Evolutionary conservation across 768 basidiomycete genomes (phyloP).

Genomic region (Boletales sp.): DNA sequence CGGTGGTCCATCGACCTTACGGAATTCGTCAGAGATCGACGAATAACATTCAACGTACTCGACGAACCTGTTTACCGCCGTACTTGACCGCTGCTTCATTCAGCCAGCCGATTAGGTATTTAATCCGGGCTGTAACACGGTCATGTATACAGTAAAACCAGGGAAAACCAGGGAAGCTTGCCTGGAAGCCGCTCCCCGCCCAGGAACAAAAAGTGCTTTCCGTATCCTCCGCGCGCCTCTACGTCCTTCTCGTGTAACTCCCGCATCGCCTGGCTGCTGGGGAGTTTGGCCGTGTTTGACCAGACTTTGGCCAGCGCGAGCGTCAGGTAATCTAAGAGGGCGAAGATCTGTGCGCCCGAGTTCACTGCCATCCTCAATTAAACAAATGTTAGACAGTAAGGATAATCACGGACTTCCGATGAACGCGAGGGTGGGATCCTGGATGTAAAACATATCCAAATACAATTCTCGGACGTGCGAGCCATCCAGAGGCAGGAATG

Average conservation of each 20-base stretch:
- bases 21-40: too few species aligned
- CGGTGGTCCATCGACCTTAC: too few species aligned
- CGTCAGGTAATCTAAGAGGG: background rate
- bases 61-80: conserved; percentile 17
- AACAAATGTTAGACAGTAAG: background rate
- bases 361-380: too few species aligned
- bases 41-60: too few species aligned
- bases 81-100: conserved; percentile 9
- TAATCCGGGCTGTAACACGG: background rate
- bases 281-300: conserved; percentile 11
- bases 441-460: conserved; percentile 12
- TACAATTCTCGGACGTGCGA: conserved; percentile 11
- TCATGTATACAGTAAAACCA: background rate
- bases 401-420: background rate
- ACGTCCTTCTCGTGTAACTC: background rate
- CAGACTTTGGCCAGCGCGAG: conserved; percentile 15
- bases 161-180: background rate
- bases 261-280: conserved; percentile 1
- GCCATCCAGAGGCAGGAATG: conserved; percentile 10
- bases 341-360: background rate
- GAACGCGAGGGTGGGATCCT: conserved; percentile 15
- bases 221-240: conserved; percentile 13
- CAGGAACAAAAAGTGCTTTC: background rate
- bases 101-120: conserved; percentile 8
- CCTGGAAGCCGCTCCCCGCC: background rate